Evolutionary conservation across 345 rosid genomes (phyloP), one percentile per base, ranked within the genome.

Genomic region (Salix arbutifolia): DNA sequence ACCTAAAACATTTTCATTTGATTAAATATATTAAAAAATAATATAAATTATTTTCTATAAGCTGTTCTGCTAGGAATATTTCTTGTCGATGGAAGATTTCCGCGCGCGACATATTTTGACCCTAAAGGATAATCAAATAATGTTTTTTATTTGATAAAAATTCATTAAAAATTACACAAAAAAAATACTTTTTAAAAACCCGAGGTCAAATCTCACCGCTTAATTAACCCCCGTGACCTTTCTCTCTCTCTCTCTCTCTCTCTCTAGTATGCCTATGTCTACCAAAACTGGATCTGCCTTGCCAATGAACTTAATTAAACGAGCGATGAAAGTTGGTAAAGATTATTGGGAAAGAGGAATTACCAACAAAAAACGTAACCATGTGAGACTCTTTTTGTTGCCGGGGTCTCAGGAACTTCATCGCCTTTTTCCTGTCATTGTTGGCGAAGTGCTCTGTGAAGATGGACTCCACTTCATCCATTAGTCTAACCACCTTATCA

Each of bases 391-490:
- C 96, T 85, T 89, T 91, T 28, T 85, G 89, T 58, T 89, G 94
- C 77, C 88, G 97, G 17, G 99, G 98, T 83, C 83, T 91, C 80
- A 96, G 83, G 88, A 91, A 96, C 73, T 96, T 94, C 99, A 96
- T 96, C 17, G 99, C 95, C 80, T 84, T 96, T 84, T 94, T 96
- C 74, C 99, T 90, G 88, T 96, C 98, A 86, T 89, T 90, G 88
- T 79, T 94, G 77, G 97, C 90, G 84, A 96, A 94, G 91, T 92
- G 92, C 93, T 89, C 88, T 86, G 98, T 94, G 89, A 96, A 94
- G 74, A 90, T 82, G 88, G 93, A 89, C 87, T 96, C 99, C 93
- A 94, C 98, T 84, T 96, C 99, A 70, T 96, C 99, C 97, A 92
- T 96, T 33, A 92, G 86, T 81, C 91, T 89, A 9, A 94, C 95